phyloP scores from a whole-genome alignment of 2,329 filamentous ascomycete genomes.

The Shiraia sp. region DNA sequence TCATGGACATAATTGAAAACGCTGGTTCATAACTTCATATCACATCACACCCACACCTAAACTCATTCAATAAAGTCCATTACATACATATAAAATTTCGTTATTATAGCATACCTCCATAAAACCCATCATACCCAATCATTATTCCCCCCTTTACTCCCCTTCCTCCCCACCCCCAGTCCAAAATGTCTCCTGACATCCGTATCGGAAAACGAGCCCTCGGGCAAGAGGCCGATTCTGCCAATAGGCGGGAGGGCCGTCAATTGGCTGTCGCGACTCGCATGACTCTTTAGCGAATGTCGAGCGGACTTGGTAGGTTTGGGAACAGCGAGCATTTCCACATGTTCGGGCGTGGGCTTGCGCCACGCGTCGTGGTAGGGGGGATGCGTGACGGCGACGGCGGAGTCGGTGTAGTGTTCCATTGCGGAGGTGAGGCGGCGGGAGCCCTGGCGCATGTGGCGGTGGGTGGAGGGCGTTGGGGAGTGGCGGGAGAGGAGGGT shows the following conservation, averaged over 20 bases:
- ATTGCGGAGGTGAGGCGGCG: constrained; percentile 9
- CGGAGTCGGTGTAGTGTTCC: constrained; percentile 14
- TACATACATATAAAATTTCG: no score
- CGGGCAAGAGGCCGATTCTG: constrained; percentile 4
- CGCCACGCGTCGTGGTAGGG: constrained; percentile 2
- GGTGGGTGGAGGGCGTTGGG: constrained; percentile 3
- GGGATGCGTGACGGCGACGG: constrained; percentile 8
- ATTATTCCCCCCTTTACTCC: neutral
- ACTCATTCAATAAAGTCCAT: no score
- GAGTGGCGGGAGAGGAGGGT: constrained; percentile 11
- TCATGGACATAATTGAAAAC: no score
- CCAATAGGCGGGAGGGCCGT: constrained; percentile 1
- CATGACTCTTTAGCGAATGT: neutral
- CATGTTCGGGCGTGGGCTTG: neutral
- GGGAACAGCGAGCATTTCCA: neutral
- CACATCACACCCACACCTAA: no score
- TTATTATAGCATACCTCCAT: neutral
- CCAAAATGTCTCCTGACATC: constrained; percentile 1
- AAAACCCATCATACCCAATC: neutral
- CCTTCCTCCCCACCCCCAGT: neutral
- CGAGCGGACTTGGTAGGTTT: neutral
- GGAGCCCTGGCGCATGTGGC: constrained; percentile 4
- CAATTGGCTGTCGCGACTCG: constrained; percentile 1
- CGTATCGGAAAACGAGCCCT: constrained; percentile 4
- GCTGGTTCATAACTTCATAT: neutral